Evolutionary conservation across 768 basidiomycete genomes (phyloP).

Genomic region (Serendipita sp.): DNA sequence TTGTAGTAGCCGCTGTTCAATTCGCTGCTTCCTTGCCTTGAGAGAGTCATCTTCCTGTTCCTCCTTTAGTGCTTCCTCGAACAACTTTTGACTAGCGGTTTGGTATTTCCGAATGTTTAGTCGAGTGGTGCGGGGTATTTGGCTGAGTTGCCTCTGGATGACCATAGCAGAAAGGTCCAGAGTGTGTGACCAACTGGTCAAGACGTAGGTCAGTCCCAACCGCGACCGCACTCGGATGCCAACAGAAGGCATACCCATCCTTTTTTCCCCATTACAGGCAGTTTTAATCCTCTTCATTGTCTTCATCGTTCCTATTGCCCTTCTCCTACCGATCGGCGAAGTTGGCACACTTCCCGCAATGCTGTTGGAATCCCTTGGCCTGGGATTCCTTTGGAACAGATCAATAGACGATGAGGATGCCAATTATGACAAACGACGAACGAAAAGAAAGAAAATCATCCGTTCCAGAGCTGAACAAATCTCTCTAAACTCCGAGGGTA

Average conservation of each 20-base stretch:
- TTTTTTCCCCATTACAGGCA: conserved; percentile 23
- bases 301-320: conserved; percentile 25
- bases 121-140: neutral
- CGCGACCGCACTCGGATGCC: neutral
- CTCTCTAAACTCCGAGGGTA: neutral
- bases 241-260: neutral
- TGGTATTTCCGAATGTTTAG: neutral
- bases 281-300: conserved; percentile 39
- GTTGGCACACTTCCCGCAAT: conserved; percentile 21
- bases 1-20: conserved; percentile 25
- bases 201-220: neutral
- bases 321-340: conserved; percentile 19
- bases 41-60: conserved; percentile 24
- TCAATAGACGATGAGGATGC: conserved; percentile 16
- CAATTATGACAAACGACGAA: conserved; percentile 20
- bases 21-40: conserved; percentile 12
- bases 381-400: conserved; percentile 40
- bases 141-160: neutral
- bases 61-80: conserved; percentile 43
- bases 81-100: conserved; percentile 42
- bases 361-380: conserved; percentile 43
- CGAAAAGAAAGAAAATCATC: conserved; percentile 7
- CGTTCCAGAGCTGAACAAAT: neutral
- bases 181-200: neutral
- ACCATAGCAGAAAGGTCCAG: neutral